Evolutionary conservation across 2,329 filamentous ascomycete species (phyloP).

Genomic region (Thelonectria olida): DNA sequence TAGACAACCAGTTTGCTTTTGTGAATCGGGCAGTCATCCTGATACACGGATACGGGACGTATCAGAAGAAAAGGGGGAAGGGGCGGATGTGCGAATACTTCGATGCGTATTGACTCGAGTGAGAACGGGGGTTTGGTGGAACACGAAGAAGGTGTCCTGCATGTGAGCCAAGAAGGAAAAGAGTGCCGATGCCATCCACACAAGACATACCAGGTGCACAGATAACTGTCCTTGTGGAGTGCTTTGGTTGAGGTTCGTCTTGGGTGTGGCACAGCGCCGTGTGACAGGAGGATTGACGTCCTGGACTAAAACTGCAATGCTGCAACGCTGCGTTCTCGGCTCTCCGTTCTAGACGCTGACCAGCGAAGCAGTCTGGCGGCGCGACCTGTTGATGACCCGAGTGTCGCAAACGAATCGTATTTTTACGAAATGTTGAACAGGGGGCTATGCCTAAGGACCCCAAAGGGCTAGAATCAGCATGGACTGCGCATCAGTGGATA

Average conservation of each 20-base stretch:
- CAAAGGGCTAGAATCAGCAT: constrained; percentile 38
- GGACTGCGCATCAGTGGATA: constrained; percentile 43
- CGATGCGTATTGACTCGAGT: constrained; percentile 5
- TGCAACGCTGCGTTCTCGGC: constrained; percentile 21
- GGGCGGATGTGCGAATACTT: not conserved
- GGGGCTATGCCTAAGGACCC: constrained; percentile 36
- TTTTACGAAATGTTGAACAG: constrained; percentile 35
- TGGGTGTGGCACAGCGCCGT: constrained; percentile 34
- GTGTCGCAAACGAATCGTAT: constrained; percentile 33
- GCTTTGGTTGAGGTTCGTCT: constrained; percentile 28
- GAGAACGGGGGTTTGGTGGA: constrained; percentile 20
- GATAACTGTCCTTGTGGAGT: constrained; percentile 22
- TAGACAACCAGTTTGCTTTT: not conserved
- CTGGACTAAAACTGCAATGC: constrained; percentile 10
- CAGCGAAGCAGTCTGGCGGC: constrained; percentile 16
- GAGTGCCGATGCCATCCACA: constrained; percentile 34
- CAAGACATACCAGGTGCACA: constrained; percentile 32
- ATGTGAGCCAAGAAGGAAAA: constrained; percentile 38
- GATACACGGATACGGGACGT: not conserved
- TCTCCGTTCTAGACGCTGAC: constrained; percentile 21
- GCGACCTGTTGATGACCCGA: constrained; percentile 30
- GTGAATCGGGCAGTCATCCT: not conserved
- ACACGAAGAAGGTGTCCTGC: constrained; percentile 23
- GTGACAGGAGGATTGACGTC: constrained; percentile 27
- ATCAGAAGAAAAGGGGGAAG: not conserved